phyloP scores from a whole-genome alignment of 768 basidiomycete species.

The Filobasidium floriforme region DNA sequence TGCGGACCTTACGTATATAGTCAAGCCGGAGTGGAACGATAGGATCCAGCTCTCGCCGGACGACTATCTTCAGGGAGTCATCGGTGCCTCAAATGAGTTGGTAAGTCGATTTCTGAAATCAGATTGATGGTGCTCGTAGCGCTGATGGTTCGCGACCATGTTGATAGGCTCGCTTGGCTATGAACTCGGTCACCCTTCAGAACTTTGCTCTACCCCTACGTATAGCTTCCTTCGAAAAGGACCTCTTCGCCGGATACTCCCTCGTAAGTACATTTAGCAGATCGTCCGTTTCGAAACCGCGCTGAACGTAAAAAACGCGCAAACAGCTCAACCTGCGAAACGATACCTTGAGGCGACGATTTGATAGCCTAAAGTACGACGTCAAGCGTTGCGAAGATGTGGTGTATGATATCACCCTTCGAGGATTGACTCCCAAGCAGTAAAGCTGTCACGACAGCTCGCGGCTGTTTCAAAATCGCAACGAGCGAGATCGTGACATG shows the following conservation, averaged over 20 bases:
- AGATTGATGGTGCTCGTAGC: background rate
- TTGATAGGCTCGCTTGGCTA: slow-evolving; percentile 41
- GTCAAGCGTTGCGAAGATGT: slow-evolving; percentile 48
- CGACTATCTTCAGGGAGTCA: slow-evolving; percentile 48
- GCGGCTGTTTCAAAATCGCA: no score
- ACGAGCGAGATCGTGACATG: no score
- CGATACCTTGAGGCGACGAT: slow-evolving; percentile 46
- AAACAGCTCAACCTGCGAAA: slow-evolving; percentile 48
- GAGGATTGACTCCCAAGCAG: slow-evolving; percentile 32
- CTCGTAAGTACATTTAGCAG: slow-evolving; percentile 25
- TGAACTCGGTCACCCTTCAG: slow-evolving; percentile 46
- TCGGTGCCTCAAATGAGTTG: slow-evolving; percentile 46
- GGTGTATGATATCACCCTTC: slow-evolving; percentile 46
- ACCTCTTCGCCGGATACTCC: slow-evolving; percentile 47
- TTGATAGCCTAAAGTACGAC: slow-evolving; percentile 49
- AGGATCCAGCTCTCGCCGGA: slow-evolving; percentile 45
- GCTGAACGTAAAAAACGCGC: no score
- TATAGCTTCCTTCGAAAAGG: slow-evolving; percentile 48
- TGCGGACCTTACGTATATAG: slow-evolving; percentile 22
- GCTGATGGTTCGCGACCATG: background rate
- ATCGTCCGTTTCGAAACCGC: background rate
- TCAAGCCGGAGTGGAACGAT: slow-evolving; percentile 36
- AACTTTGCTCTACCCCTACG: slow-evolving; percentile 45
- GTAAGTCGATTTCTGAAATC: slow-evolving; percentile 28
- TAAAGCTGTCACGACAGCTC: no score